These are phyloP conservation scores for Trypanosoma scelopori DNA, from an alignment of 208 protist species.

Conservation along the genomic window DNA sequence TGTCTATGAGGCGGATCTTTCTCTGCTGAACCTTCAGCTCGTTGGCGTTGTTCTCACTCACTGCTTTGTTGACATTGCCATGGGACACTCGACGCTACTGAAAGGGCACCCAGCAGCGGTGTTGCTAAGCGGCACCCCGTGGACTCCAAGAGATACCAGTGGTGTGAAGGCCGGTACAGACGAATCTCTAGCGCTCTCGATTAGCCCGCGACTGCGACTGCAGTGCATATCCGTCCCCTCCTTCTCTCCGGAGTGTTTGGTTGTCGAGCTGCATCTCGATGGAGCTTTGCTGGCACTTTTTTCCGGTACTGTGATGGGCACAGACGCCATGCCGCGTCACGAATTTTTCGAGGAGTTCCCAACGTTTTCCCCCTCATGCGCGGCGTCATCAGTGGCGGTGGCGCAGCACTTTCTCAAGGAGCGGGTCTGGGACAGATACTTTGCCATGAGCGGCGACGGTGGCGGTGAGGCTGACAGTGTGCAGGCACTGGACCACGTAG, in stretches of 20 bases:
- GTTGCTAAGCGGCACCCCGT: slow-evolving; percentile 32
- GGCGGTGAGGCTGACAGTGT: not conserved
- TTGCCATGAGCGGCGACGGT: slow-evolving; percentile 23
- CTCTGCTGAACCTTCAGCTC: slow-evolving; percentile 33
- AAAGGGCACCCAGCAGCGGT: slow-evolving; percentile 20
- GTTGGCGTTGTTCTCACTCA: slow-evolving; percentile 59
- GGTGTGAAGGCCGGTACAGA: not conserved
- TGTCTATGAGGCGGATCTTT: slow-evolving; percentile 45
- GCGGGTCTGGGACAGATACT: slow-evolving; percentile 43
- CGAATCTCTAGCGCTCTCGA: slow-evolving; percentile 1
- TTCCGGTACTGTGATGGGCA: slow-evolving; percentile 54
- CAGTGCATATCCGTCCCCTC: slow-evolving; percentile 44
- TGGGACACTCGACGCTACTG: slow-evolving; percentile 41
- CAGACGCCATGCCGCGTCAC: slow-evolving; percentile 53
- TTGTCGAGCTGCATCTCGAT: slow-evolving; percentile 56
- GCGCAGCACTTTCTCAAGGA: slow-evolving; percentile 44
- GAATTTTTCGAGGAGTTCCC: slow-evolving; percentile 45
- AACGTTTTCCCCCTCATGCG: not conserved
- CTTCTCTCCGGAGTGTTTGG: slow-evolving; percentile 67
- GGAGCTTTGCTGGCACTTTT: slow-evolving; percentile 48
- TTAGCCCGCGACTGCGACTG: slow-evolving; percentile 32
- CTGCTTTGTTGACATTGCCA: slow-evolving; percentile 63
- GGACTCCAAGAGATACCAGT: not conserved
- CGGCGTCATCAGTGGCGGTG: slow-evolving; percentile 9
- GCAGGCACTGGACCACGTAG: slow-evolving; percentile 34